These are phyloP conservation scores for Pelargonium cotyledonis DNA, from an alignment of 441 rosid species.

Conservation along the genomic window DNA sequence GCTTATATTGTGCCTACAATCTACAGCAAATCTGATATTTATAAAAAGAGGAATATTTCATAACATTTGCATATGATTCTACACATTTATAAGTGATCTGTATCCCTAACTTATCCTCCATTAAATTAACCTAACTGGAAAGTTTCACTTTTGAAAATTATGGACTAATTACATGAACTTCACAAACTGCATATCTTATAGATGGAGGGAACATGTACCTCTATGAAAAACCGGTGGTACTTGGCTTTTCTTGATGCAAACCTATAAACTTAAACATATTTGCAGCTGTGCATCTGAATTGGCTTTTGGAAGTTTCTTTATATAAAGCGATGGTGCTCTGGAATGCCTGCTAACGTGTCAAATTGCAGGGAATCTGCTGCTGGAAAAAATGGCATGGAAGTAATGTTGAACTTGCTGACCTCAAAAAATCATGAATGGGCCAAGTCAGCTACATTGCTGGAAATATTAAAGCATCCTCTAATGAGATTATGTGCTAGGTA, in stretches of 20 bases:
- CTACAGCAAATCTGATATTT: neutral
- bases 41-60: neutral
- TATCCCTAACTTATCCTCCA: neutral
- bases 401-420: conserved; percentile 52
- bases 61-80: neutral
- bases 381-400: conserved; percentile 65
- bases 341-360: conserved; percentile 15
- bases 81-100: neutral
- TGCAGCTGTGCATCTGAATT: neutral
- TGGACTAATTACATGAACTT: neutral
- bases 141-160: neutral
- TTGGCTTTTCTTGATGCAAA: neutral
- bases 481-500: conserved; percentile 87
- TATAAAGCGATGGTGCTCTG: neutral
- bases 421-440: conserved; percentile 48
- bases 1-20: neutral
- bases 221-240: neutral
- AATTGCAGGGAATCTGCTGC: conserved; percentile 41
- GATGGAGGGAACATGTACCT: neutral
- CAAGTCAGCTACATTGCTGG: conserved; percentile 39
- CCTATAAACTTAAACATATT: neutral
- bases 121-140: neutral
- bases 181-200: neutral
- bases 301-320: neutral
- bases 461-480: conserved; percentile 55